Percentiles rank a stretch among this genome's conserved stretches.
Conservation (phyloP, 345 rosid species). For the Citropsis articulata region DNA sequence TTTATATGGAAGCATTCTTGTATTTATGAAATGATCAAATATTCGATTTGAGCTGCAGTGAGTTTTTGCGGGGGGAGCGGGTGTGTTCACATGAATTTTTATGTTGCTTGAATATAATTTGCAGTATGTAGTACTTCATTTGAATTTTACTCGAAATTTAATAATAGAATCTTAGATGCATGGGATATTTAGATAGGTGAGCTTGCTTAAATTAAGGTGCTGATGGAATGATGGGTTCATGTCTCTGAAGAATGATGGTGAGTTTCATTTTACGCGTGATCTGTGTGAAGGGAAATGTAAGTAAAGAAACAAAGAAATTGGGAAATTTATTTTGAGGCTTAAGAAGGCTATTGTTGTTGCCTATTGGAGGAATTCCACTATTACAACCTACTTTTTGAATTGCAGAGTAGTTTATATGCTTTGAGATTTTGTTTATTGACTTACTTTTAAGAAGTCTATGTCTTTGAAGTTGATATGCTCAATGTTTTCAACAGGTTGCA, state of each 20-base stretch:
- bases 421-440: background rate
- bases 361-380: background rate
- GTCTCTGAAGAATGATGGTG: background rate
- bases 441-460: background rate
- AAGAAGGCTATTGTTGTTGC: background rate
- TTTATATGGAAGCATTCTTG: background rate
- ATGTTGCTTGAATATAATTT: background rate
- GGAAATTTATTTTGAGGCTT: background rate
- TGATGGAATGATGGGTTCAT: background rate
- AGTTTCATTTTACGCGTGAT: background rate
- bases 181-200: background rate
- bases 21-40: background rate
- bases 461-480: background rate
- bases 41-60: background rate
- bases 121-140: background rate
- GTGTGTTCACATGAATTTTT: background rate
- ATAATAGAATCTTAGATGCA: background rate
- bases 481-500: constrained; percentile 29
- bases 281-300: background rate
- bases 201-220: background rate
- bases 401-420: background rate
- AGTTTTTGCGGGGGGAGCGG: background rate
- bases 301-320: background rate
- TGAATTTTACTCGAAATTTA: too few relatives aligned
- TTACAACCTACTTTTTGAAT: background rate